A percentile compares a stretch with the other conserved stretches of the same genome.
phyloP scores from a whole-genome alignment of 768 basidiomycete species.

The Fomitopsis serialis region DNA sequence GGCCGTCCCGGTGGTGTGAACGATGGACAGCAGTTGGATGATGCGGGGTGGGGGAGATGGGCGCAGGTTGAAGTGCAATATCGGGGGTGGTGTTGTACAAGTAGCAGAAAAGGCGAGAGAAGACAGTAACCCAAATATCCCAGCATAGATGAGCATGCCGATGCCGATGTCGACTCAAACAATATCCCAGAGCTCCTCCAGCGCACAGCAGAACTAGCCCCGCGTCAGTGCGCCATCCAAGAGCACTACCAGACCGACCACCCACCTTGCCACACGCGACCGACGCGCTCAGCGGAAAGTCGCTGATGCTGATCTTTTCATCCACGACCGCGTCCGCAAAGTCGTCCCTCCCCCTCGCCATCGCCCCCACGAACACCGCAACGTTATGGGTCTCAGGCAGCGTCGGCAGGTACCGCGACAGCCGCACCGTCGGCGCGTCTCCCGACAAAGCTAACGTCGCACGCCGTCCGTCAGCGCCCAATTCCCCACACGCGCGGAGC shows the following conservation, averaged over 20 bases:
- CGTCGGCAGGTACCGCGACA: conserved; percentile 81
- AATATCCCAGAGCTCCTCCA: conserved; percentile 96
- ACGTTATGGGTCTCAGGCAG: conserved; percentile 85
- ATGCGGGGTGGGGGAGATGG: conserved; percentile 6
- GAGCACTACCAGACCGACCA: background rate
- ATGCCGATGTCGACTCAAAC: conserved; percentile 37
- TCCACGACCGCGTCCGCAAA: conserved; percentile 95
- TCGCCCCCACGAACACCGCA: conserved; percentile 96
- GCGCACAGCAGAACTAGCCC: conserved; percentile 79
- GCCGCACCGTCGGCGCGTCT: conserved; percentile 75
- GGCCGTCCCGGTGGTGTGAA: conserved; percentile 1
- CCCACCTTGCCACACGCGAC: conserved; percentile 96
- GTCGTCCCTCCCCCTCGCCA: conserved; percentile 94
- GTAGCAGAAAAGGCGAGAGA: background rate
- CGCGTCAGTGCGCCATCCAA: conserved; percentile 3
- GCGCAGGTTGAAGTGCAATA: conserved; percentile 23
- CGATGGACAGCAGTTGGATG: conserved; percentile 15
- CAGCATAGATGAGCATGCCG: background rate
- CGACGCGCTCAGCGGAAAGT: conserved; percentile 87
- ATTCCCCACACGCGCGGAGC: background rate
- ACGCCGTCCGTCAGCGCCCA: background rate
- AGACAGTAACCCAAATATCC: background rate
- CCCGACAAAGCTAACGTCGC: conserved; percentile 74
- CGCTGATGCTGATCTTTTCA: conserved; percentile 94
- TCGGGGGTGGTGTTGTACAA: conserved; percentile 1